These are phyloP conservation scores for Lagenaria siceraria DNA, from an alignment of 306 rosid genomes.

Conservation along the genomic window DNA sequence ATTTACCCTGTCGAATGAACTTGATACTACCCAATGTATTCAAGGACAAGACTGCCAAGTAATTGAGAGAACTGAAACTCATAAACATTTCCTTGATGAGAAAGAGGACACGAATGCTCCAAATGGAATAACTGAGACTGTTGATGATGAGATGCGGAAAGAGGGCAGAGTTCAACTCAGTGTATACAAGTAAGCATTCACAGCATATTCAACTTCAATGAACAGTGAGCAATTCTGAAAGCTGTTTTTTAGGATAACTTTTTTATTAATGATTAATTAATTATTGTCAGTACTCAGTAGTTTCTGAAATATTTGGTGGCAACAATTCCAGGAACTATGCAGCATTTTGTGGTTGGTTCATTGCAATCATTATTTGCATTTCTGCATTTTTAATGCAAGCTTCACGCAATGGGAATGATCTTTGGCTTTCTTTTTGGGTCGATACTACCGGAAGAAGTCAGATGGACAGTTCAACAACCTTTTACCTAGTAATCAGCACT, in stretches of 20 bases:
- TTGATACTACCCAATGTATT: conserved; percentile 32
- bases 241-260: neutral
- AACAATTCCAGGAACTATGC: conserved; percentile 58
- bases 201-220: neutral
- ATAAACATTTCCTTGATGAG: conserved; percentile 22
- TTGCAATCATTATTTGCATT: conserved; percentile 48
- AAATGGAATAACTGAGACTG: conserved; percentile 35
- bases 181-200: conserved; percentile 63
- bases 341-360: conserved; percentile 58
- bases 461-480: conserved; percentile 50
- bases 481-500: conserved; percentile 50
- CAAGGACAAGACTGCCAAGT: conserved; percentile 28
- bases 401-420: conserved; percentile 90
- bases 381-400: conserved; percentile 94
- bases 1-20: conserved; percentile 62
- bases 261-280: neutral
- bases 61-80: conserved; percentile 17
- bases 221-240: neutral
- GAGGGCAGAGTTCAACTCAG: conserved; percentile 76
- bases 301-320: neutral
- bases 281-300: neutral
- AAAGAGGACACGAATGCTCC: conserved; percentile 12
- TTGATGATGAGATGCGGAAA: conserved; percentile 70
- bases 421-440: conserved; percentile 95
- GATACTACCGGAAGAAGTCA: conserved; percentile 52